Conservation (phyloP, 2,329 filamentous ascomycete genomes). For the Claviceps sp. region DNA sequence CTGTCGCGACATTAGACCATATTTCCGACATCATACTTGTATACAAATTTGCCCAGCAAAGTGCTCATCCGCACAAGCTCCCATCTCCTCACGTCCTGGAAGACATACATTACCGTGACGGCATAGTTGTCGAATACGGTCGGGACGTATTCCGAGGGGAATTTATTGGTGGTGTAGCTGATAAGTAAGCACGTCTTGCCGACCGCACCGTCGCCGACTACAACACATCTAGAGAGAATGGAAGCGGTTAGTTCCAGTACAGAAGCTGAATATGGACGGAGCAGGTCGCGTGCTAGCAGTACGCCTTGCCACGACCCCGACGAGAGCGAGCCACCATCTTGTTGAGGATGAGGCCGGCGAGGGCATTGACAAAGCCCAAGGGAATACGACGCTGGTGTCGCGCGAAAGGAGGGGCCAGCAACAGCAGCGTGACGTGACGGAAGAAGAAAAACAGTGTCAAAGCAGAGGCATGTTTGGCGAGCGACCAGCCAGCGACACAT, state of each 20-base stretch:
- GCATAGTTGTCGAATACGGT: slow-evolving; percentile 99
- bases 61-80: not conserved
- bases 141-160: slow-evolving; percentile 98
- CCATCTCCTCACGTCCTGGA: not conserved
- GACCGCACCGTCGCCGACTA: slow-evolving; percentile 97
- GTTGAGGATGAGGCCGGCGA: not conserved
- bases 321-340: not conserved
- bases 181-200: slow-evolving; percentile 98
- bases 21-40: not conserved
- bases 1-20: slow-evolving; percentile 32
- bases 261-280: not conserved
- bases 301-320: not conserved
- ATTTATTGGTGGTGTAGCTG: slow-evolving; percentile 99
- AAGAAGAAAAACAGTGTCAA: not conserved
- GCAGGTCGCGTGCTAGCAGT: not conserved
- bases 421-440: slow-evolving; percentile 7
- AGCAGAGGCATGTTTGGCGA: not conserved
- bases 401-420: slow-evolving; percentile 1
- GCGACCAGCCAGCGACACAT: slow-evolving; percentile 18
- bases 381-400: not conserved
- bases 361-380: not conserved
- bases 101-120: slow-evolving; percentile 93
- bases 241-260: not conserved
- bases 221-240: slow-evolving; percentile 62
- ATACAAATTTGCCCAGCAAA: not conserved